Evolutionary conservation across 1,284 basidiomycete species (phyloP).

Genomic region (Phlebopus sp.): DNA sequence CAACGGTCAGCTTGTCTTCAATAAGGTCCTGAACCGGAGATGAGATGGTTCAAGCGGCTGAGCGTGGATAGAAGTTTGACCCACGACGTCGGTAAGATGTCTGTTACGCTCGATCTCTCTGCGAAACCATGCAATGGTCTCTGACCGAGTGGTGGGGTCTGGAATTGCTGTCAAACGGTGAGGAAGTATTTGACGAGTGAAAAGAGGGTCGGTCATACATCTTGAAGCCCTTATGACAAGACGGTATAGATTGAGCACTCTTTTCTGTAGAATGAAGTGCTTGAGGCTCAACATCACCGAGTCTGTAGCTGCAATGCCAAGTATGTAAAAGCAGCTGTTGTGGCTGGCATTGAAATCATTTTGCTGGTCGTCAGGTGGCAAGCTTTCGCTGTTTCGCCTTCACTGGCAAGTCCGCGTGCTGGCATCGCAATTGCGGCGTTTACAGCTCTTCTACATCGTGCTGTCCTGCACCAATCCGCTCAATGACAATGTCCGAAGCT

Average conservation of each 20-base stretch:
- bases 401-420: constrained; percentile 9
- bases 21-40: constrained; percentile 38
- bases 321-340: constrained; percentile 15
- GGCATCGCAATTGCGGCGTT: constrained; percentile 10
- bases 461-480: constrained; percentile 6
- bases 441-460: constrained; percentile 1
- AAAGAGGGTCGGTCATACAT: constrained; percentile 40
- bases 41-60: constrained; percentile 15
- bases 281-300: constrained; percentile 52
- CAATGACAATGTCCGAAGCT: constrained; percentile 31
- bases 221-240: constrained; percentile 62
- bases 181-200: constrained; percentile 6
- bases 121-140: constrained; percentile 72
- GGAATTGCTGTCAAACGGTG: constrained; percentile 51
- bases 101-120: constrained; percentile 65
- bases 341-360: constrained; percentile 15
- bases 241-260: constrained; percentile 62
- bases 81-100: constrained; percentile 55
- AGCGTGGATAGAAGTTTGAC: constrained; percentile 16
- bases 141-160: constrained; percentile 53
- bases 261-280: constrained; percentile 69
- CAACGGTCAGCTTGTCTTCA: constrained; percentile 47
- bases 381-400: constrained; percentile 19
- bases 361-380: background rate
- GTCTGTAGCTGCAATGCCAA: constrained; percentile 6